These are phyloP conservation scores for Sugiyamaella neomexicana DNA, from an alignment of 1,139 yeast species.

Conservation along the genomic window DNA sequence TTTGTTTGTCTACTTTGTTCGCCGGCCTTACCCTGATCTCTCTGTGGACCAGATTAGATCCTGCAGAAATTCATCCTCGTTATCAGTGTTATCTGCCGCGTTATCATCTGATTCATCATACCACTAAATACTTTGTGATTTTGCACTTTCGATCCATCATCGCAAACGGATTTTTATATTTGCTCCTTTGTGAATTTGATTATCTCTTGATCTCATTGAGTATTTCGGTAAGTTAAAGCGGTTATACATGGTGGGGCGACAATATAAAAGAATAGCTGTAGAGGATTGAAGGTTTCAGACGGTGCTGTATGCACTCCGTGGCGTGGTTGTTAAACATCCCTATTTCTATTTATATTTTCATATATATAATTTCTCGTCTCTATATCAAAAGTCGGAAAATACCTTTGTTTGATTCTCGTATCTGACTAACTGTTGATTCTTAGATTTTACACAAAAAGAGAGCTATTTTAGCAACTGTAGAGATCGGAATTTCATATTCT, in stretches of 20 bases:
- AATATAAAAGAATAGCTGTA: too few relatives aligned
- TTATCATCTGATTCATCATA: conserved; percentile 11
- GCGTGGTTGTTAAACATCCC: too few relatives aligned
- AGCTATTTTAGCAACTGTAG: not conserved
- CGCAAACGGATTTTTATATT: not conserved
- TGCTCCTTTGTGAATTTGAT: not conserved
- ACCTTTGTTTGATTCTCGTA: too few relatives aligned
- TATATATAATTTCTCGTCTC: too few relatives aligned
- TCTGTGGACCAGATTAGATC: conserved; percentile 4
- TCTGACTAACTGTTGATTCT: not conserved
- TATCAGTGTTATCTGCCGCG: conserved; percentile 15
- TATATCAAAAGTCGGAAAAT: too few relatives aligned
- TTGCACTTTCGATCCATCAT: not conserved
- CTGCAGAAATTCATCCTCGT: conserved; percentile 10
- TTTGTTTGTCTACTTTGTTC: not conserved
- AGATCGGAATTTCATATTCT: not conserved
- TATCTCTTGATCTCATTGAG: not conserved
- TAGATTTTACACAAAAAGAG: not conserved
- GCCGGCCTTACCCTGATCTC: conserved; percentile 5
- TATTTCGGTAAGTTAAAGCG: too few relatives aligned
- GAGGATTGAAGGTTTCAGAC: too few relatives aligned
- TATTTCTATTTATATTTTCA: too few relatives aligned
- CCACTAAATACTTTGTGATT: not conserved
- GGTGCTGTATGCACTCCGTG: too few relatives aligned
- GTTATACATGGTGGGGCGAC: too few relatives aligned